Evolutionary conservation across 176 grass and related monocot genomes (phyloP).

Genomic region (Panicum miliaceum): DNA sequence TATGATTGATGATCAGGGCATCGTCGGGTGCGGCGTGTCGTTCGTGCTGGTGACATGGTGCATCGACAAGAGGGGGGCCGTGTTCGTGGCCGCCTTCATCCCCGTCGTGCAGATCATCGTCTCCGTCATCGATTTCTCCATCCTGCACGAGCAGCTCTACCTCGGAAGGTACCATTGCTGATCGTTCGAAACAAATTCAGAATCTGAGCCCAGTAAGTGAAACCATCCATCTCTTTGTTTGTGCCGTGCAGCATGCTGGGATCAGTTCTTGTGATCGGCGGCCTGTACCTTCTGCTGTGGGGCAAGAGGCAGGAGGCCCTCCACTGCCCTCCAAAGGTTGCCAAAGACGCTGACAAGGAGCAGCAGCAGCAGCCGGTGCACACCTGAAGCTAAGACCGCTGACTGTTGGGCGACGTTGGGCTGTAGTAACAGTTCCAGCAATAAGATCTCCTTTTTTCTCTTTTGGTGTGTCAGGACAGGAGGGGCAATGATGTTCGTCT

Average conservation of each 20-base stretch:
- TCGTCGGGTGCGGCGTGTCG: conserved; percentile 77
- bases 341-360: conserved; percentile 37
- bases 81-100: conserved; percentile 92
- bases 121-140: conserved; percentile 67
- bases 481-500: not conserved
- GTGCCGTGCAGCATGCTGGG: conserved; percentile 60
- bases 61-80: conserved; percentile 75
- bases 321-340: conserved; percentile 44
- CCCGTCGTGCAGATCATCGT: conserved; percentile 93
- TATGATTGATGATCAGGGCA: conserved; percentile 44
- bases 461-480: conserved; percentile 21
- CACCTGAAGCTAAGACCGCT: conserved; percentile 30
- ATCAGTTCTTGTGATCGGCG: conserved; percentile 69
- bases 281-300: conserved; percentile 89
- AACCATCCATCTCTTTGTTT: no score
- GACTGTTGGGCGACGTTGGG: conserved; percentile 10
- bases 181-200: no score
- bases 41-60: conserved; percentile 90
- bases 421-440: conserved; percentile 40
- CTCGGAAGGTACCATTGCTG: conserved; percentile 72
- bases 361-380: conserved; percentile 57
- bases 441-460: conserved; percentile 42
- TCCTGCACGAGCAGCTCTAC: conserved; percentile 75
- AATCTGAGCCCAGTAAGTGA: no score
- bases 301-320: conserved; percentile 76